phyloP scores from a whole-genome alignment of 345 rosid genomes.

The Aquilaria malaccensis region DNA sequence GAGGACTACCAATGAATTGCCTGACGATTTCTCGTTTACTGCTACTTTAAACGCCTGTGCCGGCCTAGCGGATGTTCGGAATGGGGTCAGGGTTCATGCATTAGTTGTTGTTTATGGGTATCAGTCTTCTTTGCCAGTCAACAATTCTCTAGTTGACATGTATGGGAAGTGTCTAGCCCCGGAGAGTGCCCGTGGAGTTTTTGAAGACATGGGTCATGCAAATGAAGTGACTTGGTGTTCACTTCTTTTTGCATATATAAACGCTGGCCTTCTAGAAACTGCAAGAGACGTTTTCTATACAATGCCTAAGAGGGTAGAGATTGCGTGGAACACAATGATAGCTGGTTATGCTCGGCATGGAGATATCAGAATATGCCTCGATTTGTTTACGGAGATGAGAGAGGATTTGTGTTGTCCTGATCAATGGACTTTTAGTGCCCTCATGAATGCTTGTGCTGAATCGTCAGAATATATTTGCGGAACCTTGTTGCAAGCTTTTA shows the following conservation, averaged over 20 bases:
- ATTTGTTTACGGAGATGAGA: slow-evolving; percentile 41
- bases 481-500: slow-evolving; percentile 41
- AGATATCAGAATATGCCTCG: slow-evolving; percentile 41
- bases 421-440: slow-evolving; percentile 70
- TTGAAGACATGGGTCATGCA: slow-evolving; percentile 33
- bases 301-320: slow-evolving; percentile 44
- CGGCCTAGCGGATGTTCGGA: slow-evolving; percentile 24
- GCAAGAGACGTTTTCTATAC: slow-evolving; percentile 36
- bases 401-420: slow-evolving; percentile 40
- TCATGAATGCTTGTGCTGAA: slow-evolving; percentile 53
- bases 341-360: slow-evolving; percentile 48
- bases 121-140: slow-evolving; percentile 37
- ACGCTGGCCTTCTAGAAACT: slow-evolving; percentile 25
- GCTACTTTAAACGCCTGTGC: slow-evolving; percentile 55
- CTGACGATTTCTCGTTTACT: slow-evolving; percentile 63
- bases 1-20: slow-evolving; percentile 27
- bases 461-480: slow-evolving; percentile 33
- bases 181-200: slow-evolving; percentile 42
- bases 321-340: slow-evolving; percentile 82
- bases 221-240: slow-evolving; percentile 91
- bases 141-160: slow-evolving; percentile 65
- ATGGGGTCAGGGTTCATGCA: slow-evolving; percentile 47
- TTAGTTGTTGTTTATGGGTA: slow-evolving; percentile 37
- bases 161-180: slow-evolving; percentile 65
- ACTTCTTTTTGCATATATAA: slow-evolving; percentile 56